Percentiles rank a stretch among this genome's conserved stretches.
These are phyloP conservation scores for Hypoxylon rubiginosum DNA, from an alignment of 2,329 filamentous ascomycete species.

Conservation along the genomic window DNA sequence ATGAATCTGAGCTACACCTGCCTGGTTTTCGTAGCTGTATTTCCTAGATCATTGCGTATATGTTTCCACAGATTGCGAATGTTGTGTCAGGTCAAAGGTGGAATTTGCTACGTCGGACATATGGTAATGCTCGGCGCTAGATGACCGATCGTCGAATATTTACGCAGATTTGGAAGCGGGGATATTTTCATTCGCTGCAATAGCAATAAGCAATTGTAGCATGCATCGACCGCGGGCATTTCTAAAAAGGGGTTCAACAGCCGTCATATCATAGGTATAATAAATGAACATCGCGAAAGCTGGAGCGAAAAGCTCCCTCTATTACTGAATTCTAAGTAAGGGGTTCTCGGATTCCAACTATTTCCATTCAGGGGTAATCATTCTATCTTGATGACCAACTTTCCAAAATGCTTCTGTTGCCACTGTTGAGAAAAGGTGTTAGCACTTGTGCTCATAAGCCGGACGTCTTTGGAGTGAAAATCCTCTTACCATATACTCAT, in stretches of 20 bases:
- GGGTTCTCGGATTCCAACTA: neutral
- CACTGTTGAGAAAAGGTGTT: slow-evolving; percentile 49
- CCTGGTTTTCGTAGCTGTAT: neutral
- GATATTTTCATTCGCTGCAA: slow-evolving; percentile 1
- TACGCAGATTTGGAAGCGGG: neutral
- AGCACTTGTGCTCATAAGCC: slow-evolving; percentile 18
- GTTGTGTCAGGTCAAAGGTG: neutral
- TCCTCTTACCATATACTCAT: slow-evolving; percentile 63
- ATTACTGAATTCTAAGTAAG: too few relatives aligned
- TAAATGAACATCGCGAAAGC: too few relatives aligned
- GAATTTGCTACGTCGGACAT: neutral
- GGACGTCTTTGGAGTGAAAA: neutral
- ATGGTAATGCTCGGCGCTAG: neutral
- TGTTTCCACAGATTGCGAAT: neutral
- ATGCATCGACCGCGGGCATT: neutral
- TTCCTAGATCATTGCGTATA: neutral
- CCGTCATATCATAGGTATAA: too few relatives aligned
- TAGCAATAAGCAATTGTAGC: neutral
- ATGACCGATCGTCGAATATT: neutral
- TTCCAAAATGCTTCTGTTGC: slow-evolving; percentile 68
- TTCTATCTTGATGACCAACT: slow-evolving; percentile 64
- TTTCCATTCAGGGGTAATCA: slow-evolving; percentile 25
- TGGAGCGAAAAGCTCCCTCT: too few relatives aligned
- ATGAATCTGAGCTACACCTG: neutral
- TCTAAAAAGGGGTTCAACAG: too few relatives aligned